Base-by-base conservation (phyloP, 179 eudicot genomes). In the Spinacia oleracea region DNA sequence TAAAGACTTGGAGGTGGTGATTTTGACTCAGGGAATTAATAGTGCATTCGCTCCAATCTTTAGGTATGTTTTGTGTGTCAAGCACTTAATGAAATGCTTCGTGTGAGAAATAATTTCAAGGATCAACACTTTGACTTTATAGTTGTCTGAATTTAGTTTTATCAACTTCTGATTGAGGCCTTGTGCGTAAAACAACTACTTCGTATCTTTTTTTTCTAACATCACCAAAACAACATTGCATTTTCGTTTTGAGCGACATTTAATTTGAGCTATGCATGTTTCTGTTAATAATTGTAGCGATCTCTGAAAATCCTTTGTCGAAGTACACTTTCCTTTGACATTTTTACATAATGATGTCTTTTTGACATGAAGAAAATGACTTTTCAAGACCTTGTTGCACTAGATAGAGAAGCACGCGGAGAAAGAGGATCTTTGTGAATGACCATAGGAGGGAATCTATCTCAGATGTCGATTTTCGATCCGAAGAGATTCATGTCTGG, bases 21-120 rank as follows among this genome's bases (percentile, higher is more conserved):
- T 84, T 66, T 78, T 96, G 78, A 92, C 96, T 53, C 78, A 78
- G 79, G 88, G 86, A 83, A 90, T 88, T 42, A 87, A 90, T 71
- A 96, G 99, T 86, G 97, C 96, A 79, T 90, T 89, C 83, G 83
- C 88, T 76, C 99, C 98, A 27, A 79, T 84, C 65, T 96, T 96
- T 88, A 93, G 98, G 99, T 96, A 86, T 79, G 87, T 76, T 78
- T 76, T 51, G 43, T 31, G 16, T 31, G n/a, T 48, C 12, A 15
- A 4, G 21, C 8, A 48, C 14, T 50, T 15, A 69, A 9, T 2
- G 46, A 11, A 43, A 23, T 40, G 6, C 9, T 50, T 18, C 21
- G 8, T 64, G 20, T 59, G 38, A 73, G 21, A 23, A 73, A 25
- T 11, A 1, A 18, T 10, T 43, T 43, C 9, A 35, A 1, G 0